phyloP scores from a whole-genome alignment of 2,329 filamentous ascomycete species.

The Ceratocystis cubensis region DNA sequence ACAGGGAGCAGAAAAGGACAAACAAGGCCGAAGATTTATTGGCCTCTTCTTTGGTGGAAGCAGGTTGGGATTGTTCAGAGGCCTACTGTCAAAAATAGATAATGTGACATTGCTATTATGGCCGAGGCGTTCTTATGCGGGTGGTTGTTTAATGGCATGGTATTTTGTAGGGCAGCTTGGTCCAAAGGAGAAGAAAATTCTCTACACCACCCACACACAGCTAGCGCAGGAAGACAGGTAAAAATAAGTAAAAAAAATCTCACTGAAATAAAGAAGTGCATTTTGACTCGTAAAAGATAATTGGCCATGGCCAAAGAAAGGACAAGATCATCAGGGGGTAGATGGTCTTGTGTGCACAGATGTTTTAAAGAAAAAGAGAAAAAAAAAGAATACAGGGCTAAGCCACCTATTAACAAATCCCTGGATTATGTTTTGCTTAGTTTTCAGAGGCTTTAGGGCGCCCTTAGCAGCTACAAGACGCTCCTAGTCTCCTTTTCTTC shows the following conservation, averaged over 20 bases:
- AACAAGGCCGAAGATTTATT: no score
- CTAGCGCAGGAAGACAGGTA: neutral
- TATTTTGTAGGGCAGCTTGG: neutral
- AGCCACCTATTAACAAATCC: neutral
- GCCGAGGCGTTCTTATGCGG: no score
- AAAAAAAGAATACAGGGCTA: neutral
- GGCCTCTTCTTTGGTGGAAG: no score
- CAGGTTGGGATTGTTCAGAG: no score
- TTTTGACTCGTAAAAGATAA: neutral
- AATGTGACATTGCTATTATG: no score
- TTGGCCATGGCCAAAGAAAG: neutral
- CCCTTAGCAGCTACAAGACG: no score
- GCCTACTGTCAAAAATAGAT: no score
- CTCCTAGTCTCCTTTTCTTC: neutral
- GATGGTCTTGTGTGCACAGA: neutral
- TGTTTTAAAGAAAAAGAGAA: neutral
- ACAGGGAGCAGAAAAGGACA: no score
- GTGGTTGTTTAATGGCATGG: no score
- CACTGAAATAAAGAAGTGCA: neutral
- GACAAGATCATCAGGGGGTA: conserved; percentile 8
- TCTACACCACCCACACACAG: neutral
- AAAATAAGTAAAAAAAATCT: neutral
- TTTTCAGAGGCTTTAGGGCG: no score
- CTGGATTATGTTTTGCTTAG: no score
- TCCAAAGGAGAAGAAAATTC: neutral